These are phyloP conservation scores for Ananas comosus DNA, from an alignment of 176 grass and related monocot genomes.

Conservation along the genomic window DNA sequence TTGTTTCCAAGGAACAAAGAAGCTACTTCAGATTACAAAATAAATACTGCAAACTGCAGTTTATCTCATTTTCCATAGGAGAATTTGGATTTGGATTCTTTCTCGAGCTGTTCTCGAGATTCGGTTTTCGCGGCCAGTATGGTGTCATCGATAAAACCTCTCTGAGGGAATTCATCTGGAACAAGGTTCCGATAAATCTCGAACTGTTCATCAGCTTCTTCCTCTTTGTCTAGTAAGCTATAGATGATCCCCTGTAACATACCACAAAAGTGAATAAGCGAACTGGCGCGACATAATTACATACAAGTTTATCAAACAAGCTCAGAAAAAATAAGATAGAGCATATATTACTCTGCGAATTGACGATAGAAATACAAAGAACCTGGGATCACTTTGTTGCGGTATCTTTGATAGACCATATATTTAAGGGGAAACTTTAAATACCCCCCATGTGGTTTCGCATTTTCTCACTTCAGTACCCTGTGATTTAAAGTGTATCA, in stretches of 20 bases:
- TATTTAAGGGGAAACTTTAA: too few relatives aligned
- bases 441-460: too few relatives aligned
- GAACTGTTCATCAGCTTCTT: conserved; percentile 62
- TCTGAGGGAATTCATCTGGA: conserved; percentile 83
- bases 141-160: conserved; percentile 70
- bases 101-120: conserved; percentile 33
- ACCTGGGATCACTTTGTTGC: too few relatives aligned
- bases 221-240: conserved; percentile 63
- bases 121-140: conserved; percentile 52
- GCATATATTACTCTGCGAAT: too few relatives aligned
- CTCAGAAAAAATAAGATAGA: too few relatives aligned
- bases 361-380: too few relatives aligned
- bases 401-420: too few relatives aligned
- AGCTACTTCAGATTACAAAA: not conserved
- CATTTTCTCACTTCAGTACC: too few relatives aligned
- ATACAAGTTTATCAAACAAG: not conserved
- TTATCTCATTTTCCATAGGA: conserved; percentile 30
- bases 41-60: not conserved
- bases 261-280: not conserved
- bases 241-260: conserved; percentile 62
- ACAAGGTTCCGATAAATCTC: conserved; percentile 64
- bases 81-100: conserved; percentile 43
- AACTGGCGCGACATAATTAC: not conserved
- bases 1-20: not conserved
- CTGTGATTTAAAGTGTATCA: too few relatives aligned